Evolutionary conservation across 2,329 filamentous ascomycete species (phyloP), one percentile per base, ranked within the genome.

Genomic region (Trichophyton schoenleinii): DNA sequence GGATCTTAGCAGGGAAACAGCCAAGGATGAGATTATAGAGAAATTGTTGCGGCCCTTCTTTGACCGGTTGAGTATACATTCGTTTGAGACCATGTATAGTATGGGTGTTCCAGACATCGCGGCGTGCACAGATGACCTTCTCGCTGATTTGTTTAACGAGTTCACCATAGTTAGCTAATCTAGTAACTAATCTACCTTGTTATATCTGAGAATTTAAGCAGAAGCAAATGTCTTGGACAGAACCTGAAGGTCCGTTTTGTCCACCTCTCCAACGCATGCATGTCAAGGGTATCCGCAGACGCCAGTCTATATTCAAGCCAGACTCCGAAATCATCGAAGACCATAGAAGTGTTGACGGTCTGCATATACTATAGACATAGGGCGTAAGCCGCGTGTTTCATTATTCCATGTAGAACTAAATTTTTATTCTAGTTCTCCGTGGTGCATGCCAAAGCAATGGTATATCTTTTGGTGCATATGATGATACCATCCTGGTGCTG

Each of bases 71-170:
- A 96, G 91, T 71, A 96, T 99, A 69, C 89, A 87, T 71, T 87
- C 89, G 0, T 99, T 96, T 74, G 94, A 99, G 77, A 88, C 87
- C 64, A 92, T 88, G 61, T 99, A 99, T 73, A 85, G 87, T 15
- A 91, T 96, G 85, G 86, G 84, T 41, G 73, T 73, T 48, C 75
- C 87, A 28, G 89, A 95, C 72, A 71, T 80, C 67, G 81, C 85
- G 59, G 79, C 78, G 8, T 91, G 88, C 68, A 78, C 81, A 60
- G 77, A 80, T 65, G 81, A 81, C 57, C 69, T 95, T 63, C 71
- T 95, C 70, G 83, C 76, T 69, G 89, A 95, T 75, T 68, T 95
- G 63, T 94, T 92, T 78, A 87, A 91, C 68, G 88, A 94, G 77
- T 81, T 80, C 69, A 90, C 77, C 13, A 74, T 81, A 69, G 75